Evolutionary conservation across 768 basidiomycete genomes (phyloP).

Genomic region (Suillus fuscotomentosus): DNA sequence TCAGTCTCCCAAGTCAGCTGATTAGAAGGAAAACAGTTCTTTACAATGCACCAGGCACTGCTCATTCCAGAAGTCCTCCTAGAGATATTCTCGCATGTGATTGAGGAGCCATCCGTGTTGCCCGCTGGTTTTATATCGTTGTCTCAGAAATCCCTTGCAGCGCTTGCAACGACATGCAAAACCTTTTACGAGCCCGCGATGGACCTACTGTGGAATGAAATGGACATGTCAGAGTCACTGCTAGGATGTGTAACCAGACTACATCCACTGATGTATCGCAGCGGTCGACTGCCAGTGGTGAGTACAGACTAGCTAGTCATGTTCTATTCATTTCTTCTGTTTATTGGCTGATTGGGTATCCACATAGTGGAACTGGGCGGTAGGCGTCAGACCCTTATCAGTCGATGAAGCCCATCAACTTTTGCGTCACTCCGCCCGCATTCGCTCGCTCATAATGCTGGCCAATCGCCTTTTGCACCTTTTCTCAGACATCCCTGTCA

Average conservation of each 20-base stretch:
- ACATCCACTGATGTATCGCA: neutral
- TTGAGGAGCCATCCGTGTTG: no score
- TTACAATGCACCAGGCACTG: neutral
- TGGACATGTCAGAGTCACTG: neutral
- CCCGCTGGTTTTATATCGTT: no score
- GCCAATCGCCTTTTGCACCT: neutral
- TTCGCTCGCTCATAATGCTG: neutral
- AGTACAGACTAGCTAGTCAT: neutral
- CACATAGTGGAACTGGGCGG: neutral
- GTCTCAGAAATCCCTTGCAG: neutral
- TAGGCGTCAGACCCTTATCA: neutral
- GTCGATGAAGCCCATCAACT: neutral
- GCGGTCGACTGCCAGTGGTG: neutral
- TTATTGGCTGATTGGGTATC: neutral
- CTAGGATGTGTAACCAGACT: neutral
- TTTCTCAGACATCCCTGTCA: neutral
- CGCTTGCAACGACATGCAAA: constrained; percentile 55
- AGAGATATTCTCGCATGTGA: neutral
- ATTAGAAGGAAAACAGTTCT: no score
- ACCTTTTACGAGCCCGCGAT: neutral
- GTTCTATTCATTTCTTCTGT: neutral
- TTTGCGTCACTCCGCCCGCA: neutral
- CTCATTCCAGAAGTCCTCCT: neutral
- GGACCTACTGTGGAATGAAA: neutral
- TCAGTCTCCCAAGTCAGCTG: no score